These are phyloP conservation scores for Alternaria sp. DNA, from an alignment of 2,329 filamentous ascomycete genomes.

Conservation along the genomic window DNA sequence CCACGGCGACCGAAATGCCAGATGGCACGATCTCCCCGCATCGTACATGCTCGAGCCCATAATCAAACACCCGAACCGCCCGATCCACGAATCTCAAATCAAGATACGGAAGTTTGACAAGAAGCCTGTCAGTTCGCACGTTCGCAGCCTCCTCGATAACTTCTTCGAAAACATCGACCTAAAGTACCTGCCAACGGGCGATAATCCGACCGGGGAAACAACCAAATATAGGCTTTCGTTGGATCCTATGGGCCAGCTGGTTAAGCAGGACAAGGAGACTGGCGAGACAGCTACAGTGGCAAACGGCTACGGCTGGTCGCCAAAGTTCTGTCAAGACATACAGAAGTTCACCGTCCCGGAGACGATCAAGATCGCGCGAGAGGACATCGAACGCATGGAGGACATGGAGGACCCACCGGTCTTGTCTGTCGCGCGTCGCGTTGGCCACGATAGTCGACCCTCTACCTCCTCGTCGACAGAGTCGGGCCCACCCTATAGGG, in stretches of 20 bases:
- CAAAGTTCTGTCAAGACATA: conserved; percentile 81
- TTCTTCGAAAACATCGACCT: conserved; percentile 67
- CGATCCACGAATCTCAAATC: conserved; percentile 75
- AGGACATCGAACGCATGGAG: conserved; percentile 26
- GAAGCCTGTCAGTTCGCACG: conserved; percentile 67
- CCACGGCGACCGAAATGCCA: conserved; percentile 75
- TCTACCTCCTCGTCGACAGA: conserved; percentile 18
- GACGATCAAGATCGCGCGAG: conserved; percentile 28
- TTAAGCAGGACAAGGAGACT: conserved; percentile 69
- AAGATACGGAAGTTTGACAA: conserved; percentile 69
- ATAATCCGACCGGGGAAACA: conserved; percentile 41
- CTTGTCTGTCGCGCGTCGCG: conserved; percentile 11
- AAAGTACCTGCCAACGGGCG: conserved; percentile 56
- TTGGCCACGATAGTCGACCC: conserved; percentile 16
- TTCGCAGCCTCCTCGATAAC: conserved; percentile 73
- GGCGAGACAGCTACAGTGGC: conserved; percentile 70
- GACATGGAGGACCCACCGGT: conserved; percentile 6
- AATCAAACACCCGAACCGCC: conserved; percentile 74
- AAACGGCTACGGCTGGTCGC: conserved; percentile 89
- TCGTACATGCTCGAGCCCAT: conserved; percentile 82
- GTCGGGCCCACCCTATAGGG: conserved; percentile 17
- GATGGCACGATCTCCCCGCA: conserved; percentile 84
- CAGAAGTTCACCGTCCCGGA: conserved; percentile 53
- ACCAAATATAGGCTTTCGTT: conserved; percentile 58
- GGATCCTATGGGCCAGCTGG: conserved; percentile 75